Base-by-base conservation (phyloP, 2,329 filamentous ascomycete genomes). In the Curvularia eragrostidis region DNA sequence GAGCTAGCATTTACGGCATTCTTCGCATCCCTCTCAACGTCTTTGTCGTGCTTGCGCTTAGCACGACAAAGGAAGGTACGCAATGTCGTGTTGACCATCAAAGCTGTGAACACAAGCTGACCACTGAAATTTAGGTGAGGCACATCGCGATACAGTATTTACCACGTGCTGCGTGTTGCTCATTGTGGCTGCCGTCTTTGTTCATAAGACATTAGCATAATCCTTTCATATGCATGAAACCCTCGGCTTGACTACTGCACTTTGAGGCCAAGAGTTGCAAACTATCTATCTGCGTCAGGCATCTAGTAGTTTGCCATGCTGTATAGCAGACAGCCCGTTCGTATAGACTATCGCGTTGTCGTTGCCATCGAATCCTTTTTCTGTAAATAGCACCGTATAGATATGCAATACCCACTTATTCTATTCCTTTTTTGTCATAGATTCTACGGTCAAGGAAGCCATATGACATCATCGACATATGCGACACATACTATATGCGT, bases 21-120 rank as follows among this genome's bases (percentile, higher is more conserved):
- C 75, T 88, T 67, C 79, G 86, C 28, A 78, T 88, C 13, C 85
- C 86, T 10, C 72, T 88, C 59, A 88, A 87, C 66, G 68, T 66
- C 10, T 75, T 75, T 52, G 72, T 74, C 6, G 71, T 74, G 38
- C 62, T 75, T 38, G 70, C 71, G 12, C 52, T 75, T 34, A 73
- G 70, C 53, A 73, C 67, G 21, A 73, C 71, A 4, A 68, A 66
- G 62, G 71, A 73, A 66, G 72, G 71, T 70, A 64, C 49, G 60
- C 28, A 44, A 5, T 39, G 10, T 38, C 18, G n/a, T 19, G 18
- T 34, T 42, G 47, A 36, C 34, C 26, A 23, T 7, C 3, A 18
- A 34, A 10, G n/a, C 13, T 36, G 10, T 34, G 15, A 7, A 30
- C 43, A 15, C 7, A 34, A 48, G 56, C 61, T 70, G 53, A 66